A percentile compares a stretch with the other conserved stretches of the same genome.
Evolutionary conservation across 2,329 filamentous ascomycete species (phyloP).

Genomic region (Colletotrichum sp.): DNA sequence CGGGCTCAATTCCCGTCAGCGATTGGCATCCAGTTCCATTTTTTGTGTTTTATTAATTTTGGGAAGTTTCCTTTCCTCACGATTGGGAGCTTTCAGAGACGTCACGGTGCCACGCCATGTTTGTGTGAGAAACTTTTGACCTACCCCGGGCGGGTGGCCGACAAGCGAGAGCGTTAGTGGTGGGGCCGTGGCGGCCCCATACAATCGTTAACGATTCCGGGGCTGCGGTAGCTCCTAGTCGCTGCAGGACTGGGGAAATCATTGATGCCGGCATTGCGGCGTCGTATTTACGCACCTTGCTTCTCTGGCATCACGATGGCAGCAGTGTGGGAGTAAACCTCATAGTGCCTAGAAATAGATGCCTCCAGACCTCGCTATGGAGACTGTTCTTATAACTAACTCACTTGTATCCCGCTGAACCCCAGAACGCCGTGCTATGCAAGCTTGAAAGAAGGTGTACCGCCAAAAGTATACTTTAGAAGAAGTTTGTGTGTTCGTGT

Average conservation of each 20-base stretch:
- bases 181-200: not conserved
- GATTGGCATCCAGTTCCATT: not conserved
- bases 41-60: not conserved
- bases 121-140: not conserved
- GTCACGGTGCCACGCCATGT: not conserved
- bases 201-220: not conserved
- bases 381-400: not conserved
- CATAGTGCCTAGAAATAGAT: not conserved
- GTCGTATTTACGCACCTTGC: not conserved
- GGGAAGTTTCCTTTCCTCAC: not conserved
- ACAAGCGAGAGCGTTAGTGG: not conserved
- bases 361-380: not conserved
- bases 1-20: slow-evolving; percentile 17
- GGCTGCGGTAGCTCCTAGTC: not conserved
- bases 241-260: not conserved
- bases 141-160: not conserved
- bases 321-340: accelerated
- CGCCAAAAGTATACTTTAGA: not conserved
- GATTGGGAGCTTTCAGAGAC: not conserved
- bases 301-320: not conserved
- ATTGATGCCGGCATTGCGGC: not conserved
- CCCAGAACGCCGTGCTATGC: slow-evolving; percentile 18
- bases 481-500: not conserved
- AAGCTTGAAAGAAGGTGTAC: not conserved
- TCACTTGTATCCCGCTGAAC: not conserved